Base-by-base conservation (phyloP, 805 yeast genomes). In the Candida corydali region DNA sequence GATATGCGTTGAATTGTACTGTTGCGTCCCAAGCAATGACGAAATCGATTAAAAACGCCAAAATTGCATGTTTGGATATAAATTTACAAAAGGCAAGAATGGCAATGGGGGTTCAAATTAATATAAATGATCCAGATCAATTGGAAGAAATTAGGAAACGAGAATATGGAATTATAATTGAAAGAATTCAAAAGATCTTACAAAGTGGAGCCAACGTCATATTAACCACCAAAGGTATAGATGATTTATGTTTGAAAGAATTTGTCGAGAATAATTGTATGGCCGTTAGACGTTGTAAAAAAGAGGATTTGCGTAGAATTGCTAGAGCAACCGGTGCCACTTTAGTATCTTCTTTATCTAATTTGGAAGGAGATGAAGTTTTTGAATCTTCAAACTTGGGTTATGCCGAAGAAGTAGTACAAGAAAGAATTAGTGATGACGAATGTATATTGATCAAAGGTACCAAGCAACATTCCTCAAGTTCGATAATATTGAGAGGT, bases 241-340 rank as follows among this genome's bases (percentile, higher is more conserved):
- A 88, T 59, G 96, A 89, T 58, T 73, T 88, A 61, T 86, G 95
- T 57, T 70, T 88, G 54, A 88, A 88, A 65, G 87, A 83, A 58
- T 88, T 88, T 61, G 89, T 88, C 34, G 96, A 88, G 63, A 82
- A 86, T 30, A 86, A 87, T 25, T 88, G 86, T 31, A 86, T 88
- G 87, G 97, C 93, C 16, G 96, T 93, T 32, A 83, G 99, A 69
- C 79, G 99, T 51, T 88, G 97, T 72, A 87, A 87, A 64, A 88
- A 87, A 58, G 98, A 93, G 64, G 99, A 93, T 63, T 73, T 93
- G 52, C 79, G 95, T 59, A 81, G 98, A 69, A 91, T 93, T 49
- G 98, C 98, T 5, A 77, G 95, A 55, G 98, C 98, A 30, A 88
- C 98, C 1, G 99, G 99, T 41, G 99, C 96, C 26, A 86, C 96